phyloP scores from a whole-genome alignment of 331 rosid genomes.

The Phaseolus coccineus region DNA sequence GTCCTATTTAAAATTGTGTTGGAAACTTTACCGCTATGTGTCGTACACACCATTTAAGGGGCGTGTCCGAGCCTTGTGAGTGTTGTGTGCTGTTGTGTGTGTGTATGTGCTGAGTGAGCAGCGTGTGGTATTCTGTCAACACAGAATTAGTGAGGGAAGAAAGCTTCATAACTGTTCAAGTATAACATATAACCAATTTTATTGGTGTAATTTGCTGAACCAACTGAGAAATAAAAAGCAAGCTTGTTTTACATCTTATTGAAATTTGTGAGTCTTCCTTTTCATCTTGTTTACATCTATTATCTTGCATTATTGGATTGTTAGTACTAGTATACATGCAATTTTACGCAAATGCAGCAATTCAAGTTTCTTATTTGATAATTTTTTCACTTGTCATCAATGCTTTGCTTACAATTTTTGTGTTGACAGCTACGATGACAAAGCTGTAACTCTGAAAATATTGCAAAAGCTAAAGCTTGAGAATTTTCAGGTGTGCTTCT shows the following conservation, averaged over 20 bases:
- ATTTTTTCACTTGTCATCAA: background rate
- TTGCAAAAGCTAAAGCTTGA: slow-evolving; percentile 70
- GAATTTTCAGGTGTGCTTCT: slow-evolving; percentile 72
- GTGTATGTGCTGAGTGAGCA: too few relatives aligned
- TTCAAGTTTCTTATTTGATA: background rate
- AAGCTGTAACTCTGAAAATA: slow-evolving; percentile 62
- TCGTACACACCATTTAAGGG: too few relatives aligned
- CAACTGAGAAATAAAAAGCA: background rate
- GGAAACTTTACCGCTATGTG: too few relatives aligned
- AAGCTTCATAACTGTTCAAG: too few relatives aligned
- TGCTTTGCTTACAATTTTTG: slow-evolving; percentile 8
- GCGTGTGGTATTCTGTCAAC: too few relatives aligned
- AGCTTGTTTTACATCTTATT: slow-evolving; percentile 12
- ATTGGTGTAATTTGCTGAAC: background rate
- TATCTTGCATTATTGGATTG: slow-evolving; percentile 6
- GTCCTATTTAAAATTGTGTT: too few relatives aligned
- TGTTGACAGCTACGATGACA: slow-evolving; percentile 71
- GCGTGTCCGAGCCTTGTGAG: too few relatives aligned
- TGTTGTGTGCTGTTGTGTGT: too few relatives aligned
- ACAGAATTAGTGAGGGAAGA: too few relatives aligned
- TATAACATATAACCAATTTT: background rate
- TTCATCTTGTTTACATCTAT: background rate
- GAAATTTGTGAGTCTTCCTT: slow-evolving; percentile 13
- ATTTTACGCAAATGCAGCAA: background rate
- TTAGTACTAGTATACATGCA: background rate